phyloP scores from a whole-genome alignment of 768 basidiomycete genomes.

The Lactarius psammicola region DNA sequence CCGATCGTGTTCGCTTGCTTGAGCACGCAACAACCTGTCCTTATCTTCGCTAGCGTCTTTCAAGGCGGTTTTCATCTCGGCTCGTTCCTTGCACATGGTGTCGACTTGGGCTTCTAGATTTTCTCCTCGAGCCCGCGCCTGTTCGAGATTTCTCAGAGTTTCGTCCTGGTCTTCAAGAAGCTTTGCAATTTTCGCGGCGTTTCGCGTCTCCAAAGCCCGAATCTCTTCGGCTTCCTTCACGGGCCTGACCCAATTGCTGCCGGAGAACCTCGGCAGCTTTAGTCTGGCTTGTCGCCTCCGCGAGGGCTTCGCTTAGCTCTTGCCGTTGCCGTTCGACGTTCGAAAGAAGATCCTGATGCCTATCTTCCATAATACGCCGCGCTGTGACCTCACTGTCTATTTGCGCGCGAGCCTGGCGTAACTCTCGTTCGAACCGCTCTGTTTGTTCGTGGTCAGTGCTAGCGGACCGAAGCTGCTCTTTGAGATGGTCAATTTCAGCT shows the following conservation, averaged over 20 bases:
- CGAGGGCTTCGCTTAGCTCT: slow-evolving; percentile 55
- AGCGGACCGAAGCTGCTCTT: slow-evolving; percentile 42
- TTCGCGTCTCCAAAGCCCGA: slow-evolving; percentile 62
- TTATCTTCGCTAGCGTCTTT: slow-evolving; percentile 72
- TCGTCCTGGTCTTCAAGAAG: slow-evolving; percentile 76
- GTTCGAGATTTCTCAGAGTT: slow-evolving; percentile 68
- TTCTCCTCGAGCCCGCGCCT: slow-evolving; percentile 69
- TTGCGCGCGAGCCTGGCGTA: slow-evolving; percentile 60
- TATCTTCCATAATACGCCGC: slow-evolving; percentile 60
- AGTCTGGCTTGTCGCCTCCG: slow-evolving; percentile 68
- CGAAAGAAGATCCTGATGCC: slow-evolving; percentile 54
- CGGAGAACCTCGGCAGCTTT: slow-evolving; percentile 56
- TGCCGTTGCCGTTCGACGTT: slow-evolving; percentile 56
- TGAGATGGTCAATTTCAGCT: slow-evolving; percentile 56
- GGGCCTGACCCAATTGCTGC: slow-evolving; percentile 60
- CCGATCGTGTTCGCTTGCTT: slow-evolving; percentile 66
- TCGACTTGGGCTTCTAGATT: slow-evolving; percentile 74
- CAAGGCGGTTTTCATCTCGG: slow-evolving; percentile 64
- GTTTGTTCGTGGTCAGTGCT: slow-evolving; percentile 53
- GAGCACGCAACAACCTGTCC: slow-evolving; percentile 68
- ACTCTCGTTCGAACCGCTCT: slow-evolving; percentile 60
- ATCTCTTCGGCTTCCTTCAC: slow-evolving; percentile 64
- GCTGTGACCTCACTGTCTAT: slow-evolving; percentile 61
- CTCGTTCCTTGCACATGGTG: slow-evolving; percentile 67
- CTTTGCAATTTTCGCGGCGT: slow-evolving; percentile 58